A percentile compares a stretch with the other conserved stretches of the same genome.
Conservation (phyloP, 1,284 basidiomycete species). For the Bjerkandera adusta region DNA sequence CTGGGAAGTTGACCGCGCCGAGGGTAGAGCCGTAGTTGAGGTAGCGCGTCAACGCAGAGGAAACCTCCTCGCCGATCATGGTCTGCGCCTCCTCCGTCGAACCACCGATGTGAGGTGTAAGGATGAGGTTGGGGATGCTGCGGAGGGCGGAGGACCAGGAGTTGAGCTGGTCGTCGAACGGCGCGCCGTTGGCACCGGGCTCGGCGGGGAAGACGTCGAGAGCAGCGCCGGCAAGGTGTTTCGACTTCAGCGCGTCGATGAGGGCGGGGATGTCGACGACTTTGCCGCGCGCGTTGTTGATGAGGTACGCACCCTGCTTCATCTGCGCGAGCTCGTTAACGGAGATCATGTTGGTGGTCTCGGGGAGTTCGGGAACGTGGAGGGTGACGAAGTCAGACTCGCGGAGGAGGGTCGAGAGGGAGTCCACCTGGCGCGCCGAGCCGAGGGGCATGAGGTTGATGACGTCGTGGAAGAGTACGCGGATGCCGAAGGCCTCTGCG, state of each 20-base stretch:
- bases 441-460: constrained; percentile 98
- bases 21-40: constrained; percentile 90
- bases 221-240: constrained; percentile 91
- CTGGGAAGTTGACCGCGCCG: constrained; percentile 98
- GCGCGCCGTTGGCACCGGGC: constrained; percentile 86
- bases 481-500: constrained; percentile 95
- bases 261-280: constrained; percentile 96
- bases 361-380: constrained; percentile 95
- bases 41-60: constrained; percentile 83
- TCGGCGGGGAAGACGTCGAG: constrained; percentile 96
- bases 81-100: constrained; percentile 98
- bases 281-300: constrained; percentile 96
- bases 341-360: constrained; percentile 95
- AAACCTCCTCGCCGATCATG: constrained; percentile 97
- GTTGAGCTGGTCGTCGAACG: constrained; percentile 86
- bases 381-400: constrained; percentile 93
- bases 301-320: constrained; percentile 94
- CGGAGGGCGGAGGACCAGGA: constrained; percentile 77
- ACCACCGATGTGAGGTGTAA: constrained; percentile 98
- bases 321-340: constrained; percentile 78
- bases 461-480: constrained; percentile 95
- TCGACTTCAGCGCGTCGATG: constrained; percentile 77
- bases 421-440: constrained; percentile 87
- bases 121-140: constrained; percentile 82
- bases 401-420: constrained; percentile 75